These are phyloP conservation scores for Lumnitzera racemosa DNA, from an alignment of 345 rosid species.

Conservation along the genomic window DNA sequence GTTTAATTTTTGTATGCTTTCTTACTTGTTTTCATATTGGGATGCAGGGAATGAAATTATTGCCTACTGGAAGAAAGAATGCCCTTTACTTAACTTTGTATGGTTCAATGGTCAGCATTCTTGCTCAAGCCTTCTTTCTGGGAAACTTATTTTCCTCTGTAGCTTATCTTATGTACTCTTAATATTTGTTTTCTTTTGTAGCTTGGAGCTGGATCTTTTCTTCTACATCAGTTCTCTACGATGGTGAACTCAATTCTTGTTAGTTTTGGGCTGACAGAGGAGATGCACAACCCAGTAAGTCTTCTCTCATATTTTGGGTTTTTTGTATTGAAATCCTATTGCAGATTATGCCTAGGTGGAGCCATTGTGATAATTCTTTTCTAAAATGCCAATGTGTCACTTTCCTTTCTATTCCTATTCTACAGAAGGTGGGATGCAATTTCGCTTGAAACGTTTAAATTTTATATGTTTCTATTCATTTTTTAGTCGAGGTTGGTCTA, in stretches of 20 bases:
- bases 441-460: too few relatives aligned
- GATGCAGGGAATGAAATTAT: constrained; percentile 65
- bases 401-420: too few relatives aligned
- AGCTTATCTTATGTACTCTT: constrained; percentile 7
- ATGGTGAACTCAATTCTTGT: constrained; percentile 68
- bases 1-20: neutral
- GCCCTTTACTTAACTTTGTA: constrained; percentile 51
- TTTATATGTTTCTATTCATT: too few relatives aligned
- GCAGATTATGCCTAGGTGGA: neutral
- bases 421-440: too few relatives aligned
- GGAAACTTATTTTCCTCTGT: constrained; percentile 1
- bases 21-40: neutral
- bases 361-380: too few relatives aligned
- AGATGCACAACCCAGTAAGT: constrained; percentile 90
- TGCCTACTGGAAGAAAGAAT: constrained; percentile 72
- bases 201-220: constrained; percentile 82
- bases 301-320: constrained; percentile 1
- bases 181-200: constrained; percentile 23
- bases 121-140: constrained; percentile 1
- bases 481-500: too few relatives aligned
- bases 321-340: neutral
- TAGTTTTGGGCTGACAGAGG: constrained; percentile 78
- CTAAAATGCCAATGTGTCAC: too few relatives aligned
- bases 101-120: constrained; percentile 59
- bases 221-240: constrained; percentile 71